phyloP scores from a whole-genome alignment of 2,329 filamentous ascomycete genomes.

The Aureobasidium sp. region DNA sequence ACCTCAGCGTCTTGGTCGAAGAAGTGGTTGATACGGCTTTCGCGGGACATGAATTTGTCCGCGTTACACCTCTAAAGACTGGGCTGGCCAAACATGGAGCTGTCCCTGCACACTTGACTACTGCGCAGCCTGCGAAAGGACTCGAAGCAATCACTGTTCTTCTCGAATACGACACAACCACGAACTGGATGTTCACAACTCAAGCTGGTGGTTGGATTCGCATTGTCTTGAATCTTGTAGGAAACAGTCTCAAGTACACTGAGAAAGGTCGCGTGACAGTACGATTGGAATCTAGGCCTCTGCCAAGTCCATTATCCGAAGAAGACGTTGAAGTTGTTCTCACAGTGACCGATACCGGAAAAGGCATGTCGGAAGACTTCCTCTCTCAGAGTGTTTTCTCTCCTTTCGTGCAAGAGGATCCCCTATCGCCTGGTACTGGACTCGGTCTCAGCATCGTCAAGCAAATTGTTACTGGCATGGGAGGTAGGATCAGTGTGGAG shows the following conservation, averaged over 20 bases:
- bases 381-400: constrained; percentile 54
- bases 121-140: not conserved
- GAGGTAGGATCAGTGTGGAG: constrained; percentile 37
- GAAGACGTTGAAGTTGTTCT: not conserved
- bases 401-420: constrained; percentile 59
- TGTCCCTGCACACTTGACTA: not conserved
- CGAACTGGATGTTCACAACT: constrained; percentile 38
- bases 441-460: constrained; percentile 60
- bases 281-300: not conserved
- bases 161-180: constrained; percentile 19
- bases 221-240: constrained; percentile 19
- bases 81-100: not conserved
- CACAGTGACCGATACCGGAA: constrained; percentile 55
- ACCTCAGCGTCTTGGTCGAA: constrained; percentile 44
- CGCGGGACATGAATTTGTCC: constrained; percentile 20
- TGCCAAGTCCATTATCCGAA: not conserved
- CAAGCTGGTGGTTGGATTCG: constrained; percentile 29
- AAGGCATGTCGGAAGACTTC: constrained; percentile 59
- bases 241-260: constrained; percentile 20
- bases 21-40: constrained; percentile 48
- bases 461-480: constrained; percentile 23
- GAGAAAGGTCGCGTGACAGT: constrained; percentile 21
- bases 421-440: constrained; percentile 54
- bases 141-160: constrained; percentile 1
- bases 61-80: constrained; percentile 25